Percentiles rank a stretch among this genome's conserved stretches.
Conservation (phyloP, 352 stramenopile species). For the Pythium chondricola region DNA sequence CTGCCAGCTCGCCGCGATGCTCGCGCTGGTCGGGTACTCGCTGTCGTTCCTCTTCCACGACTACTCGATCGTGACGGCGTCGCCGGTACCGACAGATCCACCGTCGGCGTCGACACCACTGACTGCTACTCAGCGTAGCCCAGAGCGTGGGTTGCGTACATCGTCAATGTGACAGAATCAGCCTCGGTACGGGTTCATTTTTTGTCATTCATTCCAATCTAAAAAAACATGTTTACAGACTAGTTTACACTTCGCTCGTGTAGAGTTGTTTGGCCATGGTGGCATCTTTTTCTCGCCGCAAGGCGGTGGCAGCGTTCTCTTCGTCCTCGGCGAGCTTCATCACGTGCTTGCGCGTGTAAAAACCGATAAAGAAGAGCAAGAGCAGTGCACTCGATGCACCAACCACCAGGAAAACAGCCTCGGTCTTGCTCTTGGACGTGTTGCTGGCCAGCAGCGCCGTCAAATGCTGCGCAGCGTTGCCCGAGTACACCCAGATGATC, state of each 20-base stretch:
- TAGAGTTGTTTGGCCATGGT: too few relatives aligned
- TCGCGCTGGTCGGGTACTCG: conserved; percentile 50
- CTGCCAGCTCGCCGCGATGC: conserved; percentile 39
- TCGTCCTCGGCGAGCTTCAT: conserved; percentile 41
- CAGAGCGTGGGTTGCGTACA: background rate
- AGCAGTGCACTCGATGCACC: conserved; percentile 44
- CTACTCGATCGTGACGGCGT: conserved; percentile 10
- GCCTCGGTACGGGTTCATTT: too few relatives aligned
- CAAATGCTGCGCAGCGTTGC: conserved; percentile 60
- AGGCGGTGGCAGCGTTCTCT: conserved; percentile 16
- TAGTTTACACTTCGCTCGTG: too few relatives aligned
- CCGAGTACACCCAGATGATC: conserved; percentile 73
- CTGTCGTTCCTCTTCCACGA: conserved; percentile 45
- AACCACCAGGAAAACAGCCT: conserved; percentile 52
- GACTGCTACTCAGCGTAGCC: conserved; percentile 1
- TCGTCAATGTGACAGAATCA: too few relatives aligned
- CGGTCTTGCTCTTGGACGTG: conserved; percentile 32
- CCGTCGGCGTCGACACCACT: conserved; percentile 2
- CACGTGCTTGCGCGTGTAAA: conserved; percentile 70
- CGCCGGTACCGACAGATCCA: background rate
- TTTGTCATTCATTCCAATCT: too few relatives aligned
- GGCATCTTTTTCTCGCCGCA: background rate
- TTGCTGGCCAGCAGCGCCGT: conserved; percentile 35
- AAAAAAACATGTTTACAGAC: too few relatives aligned
- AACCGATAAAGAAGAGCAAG: conserved; percentile 53